These are phyloP conservation scores for Phenoliferia sp. DNA, from an alignment of 1,284 basidiomycete species.

Conservation along the genomic window DNA sequence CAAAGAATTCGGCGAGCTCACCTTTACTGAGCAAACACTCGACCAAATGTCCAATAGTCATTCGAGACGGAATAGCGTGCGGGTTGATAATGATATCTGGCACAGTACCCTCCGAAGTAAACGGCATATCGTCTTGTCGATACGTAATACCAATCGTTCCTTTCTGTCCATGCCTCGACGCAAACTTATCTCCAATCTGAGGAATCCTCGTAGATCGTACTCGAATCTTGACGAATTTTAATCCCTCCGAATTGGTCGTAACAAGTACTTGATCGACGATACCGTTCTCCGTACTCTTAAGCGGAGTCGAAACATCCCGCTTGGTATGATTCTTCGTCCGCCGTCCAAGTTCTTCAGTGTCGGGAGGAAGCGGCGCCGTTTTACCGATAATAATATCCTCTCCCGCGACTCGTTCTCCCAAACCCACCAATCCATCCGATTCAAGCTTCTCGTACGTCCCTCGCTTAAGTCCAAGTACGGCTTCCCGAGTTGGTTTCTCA, in stretches of 20 bases:
- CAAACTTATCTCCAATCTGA: constrained; percentile 98
- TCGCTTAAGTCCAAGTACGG: constrained; percentile 93
- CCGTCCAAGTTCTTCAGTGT: constrained; percentile 95
- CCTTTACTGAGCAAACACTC: constrained; percentile 90
- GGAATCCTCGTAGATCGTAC: constrained; percentile 92
- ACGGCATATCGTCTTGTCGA: constrained; percentile 99
- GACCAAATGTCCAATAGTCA: constrained; percentile 99
- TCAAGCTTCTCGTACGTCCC: constrained; percentile 99
- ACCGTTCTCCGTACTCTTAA: constrained; percentile 96
- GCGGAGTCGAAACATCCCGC: constrained; percentile 91
- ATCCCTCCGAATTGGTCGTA: constrained; percentile 90
- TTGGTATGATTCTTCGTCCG: constrained; percentile 83
- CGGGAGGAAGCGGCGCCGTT: constrained; percentile 92
- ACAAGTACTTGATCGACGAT: constrained; percentile 97
- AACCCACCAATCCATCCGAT: constrained; percentile 89
- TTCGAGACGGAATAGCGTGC: constrained; percentile 98
- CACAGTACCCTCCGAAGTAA: constrained; percentile 90
- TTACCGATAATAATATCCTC: constrained; percentile 99
- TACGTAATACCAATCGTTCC: constrained; percentile 99
- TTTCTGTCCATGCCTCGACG: constrained; percentile 98
- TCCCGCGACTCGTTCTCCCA: constrained; percentile 89
- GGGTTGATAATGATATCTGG: constrained; percentile 99
- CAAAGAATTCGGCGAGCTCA: neutral
- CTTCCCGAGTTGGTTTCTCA: constrained; percentile 91
- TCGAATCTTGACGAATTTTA: constrained; percentile 98